A percentile compares a stretch with the other conserved stretches of the same genome.
These are phyloP conservation scores for Colletotrichum paranaense DNA, from an alignment of 2,329 filamentous ascomycete genomes.

Conservation along the genomic window DNA sequence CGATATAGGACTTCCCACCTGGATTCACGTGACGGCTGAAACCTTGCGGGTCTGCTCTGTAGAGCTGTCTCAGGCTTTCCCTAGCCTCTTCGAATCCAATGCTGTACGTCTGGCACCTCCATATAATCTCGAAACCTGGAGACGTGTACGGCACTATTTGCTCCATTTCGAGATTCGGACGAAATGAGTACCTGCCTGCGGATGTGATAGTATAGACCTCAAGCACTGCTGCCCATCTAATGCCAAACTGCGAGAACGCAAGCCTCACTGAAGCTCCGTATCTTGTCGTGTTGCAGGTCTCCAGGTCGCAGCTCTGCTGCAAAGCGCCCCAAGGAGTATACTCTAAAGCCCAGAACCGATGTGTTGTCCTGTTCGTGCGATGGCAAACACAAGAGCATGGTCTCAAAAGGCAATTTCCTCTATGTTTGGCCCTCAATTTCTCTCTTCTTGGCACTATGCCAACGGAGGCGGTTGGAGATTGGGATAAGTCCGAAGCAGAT, in stretches of 20 bases:
- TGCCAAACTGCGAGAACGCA: not conserved
- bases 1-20: not conserved
- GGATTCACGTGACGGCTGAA: not conserved
- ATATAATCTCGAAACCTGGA: slow-evolving; percentile 14
- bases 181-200: not conserved
- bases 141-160: slow-evolving; percentile 8
- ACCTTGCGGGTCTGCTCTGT: not conserved
- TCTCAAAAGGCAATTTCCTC: not conserved
- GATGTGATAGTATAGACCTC: not conserved
- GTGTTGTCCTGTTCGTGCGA: not conserved
- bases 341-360: slow-evolving; percentile 24
- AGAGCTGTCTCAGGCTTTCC: not conserved
- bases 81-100: not conserved
- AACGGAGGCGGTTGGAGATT: not conserved
- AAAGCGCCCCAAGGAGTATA: not conserved
- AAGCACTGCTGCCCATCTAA: not conserved
- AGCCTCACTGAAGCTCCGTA: not conserved
- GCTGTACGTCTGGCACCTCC: fast-evolving
- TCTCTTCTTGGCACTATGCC: not conserved
- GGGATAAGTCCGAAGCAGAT: not conserved
- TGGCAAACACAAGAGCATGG: slow-evolving; percentile 11
- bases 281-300: not conserved
- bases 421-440: no score
- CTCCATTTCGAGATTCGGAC: not conserved
- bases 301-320: not conserved